These are phyloP conservation scores for Boeremia lycopersici DNA, from an alignment of 2,329 filamentous ascomycete species.

Conservation along the genomic window DNA sequence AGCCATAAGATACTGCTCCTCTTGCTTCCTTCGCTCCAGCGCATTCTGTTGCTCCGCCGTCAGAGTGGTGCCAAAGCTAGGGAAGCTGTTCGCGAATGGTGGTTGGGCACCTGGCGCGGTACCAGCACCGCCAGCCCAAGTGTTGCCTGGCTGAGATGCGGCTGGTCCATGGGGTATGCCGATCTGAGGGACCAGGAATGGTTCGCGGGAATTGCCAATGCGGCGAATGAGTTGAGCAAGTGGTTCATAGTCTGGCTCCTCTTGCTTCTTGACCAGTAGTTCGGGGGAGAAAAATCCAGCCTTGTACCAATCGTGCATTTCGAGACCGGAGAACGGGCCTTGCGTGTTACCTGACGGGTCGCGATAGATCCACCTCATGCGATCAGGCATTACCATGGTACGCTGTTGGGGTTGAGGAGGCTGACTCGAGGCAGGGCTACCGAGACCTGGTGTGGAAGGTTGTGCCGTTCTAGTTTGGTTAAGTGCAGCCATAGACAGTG, in stretches of 20 bases:
- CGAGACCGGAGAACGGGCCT: slow-evolving; percentile 91
- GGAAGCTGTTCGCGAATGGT: slow-evolving; percentile 91
- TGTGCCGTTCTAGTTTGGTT: slow-evolving; percentile 44
- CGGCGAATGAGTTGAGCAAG: slow-evolving; percentile 91
- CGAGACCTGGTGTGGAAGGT: slow-evolving; percentile 45
- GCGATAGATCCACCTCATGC: slow-evolving; percentile 98
- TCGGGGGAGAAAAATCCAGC: slow-evolving; percentile 97
- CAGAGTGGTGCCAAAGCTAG: slow-evolving; percentile 92
- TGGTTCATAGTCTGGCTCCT: slow-evolving; percentile 93
- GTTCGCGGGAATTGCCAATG: slow-evolving; percentile 96
- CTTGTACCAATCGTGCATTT: slow-evolving; percentile 99
- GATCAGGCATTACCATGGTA: slow-evolving; percentile 98
- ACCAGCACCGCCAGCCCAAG: slow-evolving; percentile 51
- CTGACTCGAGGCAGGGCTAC: slow-evolving; percentile 66
- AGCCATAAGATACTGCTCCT: slow-evolving; percentile 96
- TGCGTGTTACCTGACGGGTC: slow-evolving; percentile 92
- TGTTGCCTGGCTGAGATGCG: slow-evolving; percentile 53
- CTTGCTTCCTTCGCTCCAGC: slow-evolving; percentile 92
- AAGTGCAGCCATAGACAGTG: slow-evolving; percentile 40
- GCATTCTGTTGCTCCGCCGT: slow-evolving; percentile 99
- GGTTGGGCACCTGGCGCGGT: slow-evolving; percentile 63
- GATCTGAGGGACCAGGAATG: slow-evolving; percentile 96
- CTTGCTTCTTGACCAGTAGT: slow-evolving; percentile 90
- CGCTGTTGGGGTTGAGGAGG: slow-evolving; percentile 73
- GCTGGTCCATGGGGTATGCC: slow-evolving; percentile 88